A percentile compares a stretch with the other conserved stretches of the same genome.
phyloP scores from a whole-genome alignment of 129 eudicot genomes.

The Logfia minima region DNA sequence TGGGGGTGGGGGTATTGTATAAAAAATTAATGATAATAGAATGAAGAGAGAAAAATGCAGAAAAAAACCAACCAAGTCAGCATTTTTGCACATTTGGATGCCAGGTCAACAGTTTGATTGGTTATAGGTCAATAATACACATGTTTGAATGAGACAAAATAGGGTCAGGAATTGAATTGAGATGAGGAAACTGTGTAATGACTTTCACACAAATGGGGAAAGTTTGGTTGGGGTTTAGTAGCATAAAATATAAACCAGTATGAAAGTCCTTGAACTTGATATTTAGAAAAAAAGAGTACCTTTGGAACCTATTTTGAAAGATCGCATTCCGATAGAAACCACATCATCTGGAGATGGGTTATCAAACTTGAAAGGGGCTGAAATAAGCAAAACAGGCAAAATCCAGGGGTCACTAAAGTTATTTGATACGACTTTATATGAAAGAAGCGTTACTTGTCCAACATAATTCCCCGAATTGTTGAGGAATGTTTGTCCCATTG shows the following conservation, averaged over 20 bases:
- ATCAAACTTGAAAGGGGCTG: slow-evolving; percentile 96
- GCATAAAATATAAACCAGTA: background rate
- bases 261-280: background rate
- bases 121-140: background rate
- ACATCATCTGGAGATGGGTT: slow-evolving; percentile 88
- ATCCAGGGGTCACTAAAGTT: slow-evolving; percentile 27
- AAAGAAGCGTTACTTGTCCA: slow-evolving; percentile 12
- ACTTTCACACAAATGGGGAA: background rate
- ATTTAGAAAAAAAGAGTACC: slow-evolving; percentile 41
- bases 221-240: background rate
- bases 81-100: background rate
- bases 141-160: background rate
- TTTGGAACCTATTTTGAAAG: slow-evolving; percentile 56
- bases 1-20: background rate
- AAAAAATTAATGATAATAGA: background rate
- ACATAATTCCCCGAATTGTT: background rate
- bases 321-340: slow-evolving; percentile 62
- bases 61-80: background rate
- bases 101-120: background rate
- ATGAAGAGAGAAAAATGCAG: no score
- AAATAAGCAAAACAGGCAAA: slow-evolving; percentile 30
- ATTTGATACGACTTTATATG: slow-evolving; percentile 4
- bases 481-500: slow-evolving; percentile 6
- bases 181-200: background rate
- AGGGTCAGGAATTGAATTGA: background rate